Percentiles rank a stretch among this genome's conserved stretches.
These are phyloP conservation scores for Asterochloris sp. DNA, from an alignment of 139 green algal species.

Conservation along the genomic window DNA sequence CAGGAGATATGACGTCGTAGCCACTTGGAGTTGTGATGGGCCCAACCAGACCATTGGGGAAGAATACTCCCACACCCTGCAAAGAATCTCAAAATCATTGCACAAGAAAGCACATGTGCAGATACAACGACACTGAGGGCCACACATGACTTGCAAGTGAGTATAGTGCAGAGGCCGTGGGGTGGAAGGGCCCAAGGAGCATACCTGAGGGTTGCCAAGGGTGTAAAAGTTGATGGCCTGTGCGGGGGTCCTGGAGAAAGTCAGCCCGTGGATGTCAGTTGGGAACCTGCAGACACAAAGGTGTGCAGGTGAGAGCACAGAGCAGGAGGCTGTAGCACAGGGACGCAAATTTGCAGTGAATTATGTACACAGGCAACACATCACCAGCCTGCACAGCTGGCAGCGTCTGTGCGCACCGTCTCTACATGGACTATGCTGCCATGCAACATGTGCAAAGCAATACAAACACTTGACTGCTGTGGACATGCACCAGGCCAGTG, in stretches of 20 bases:
- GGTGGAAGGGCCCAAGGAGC: constrained; percentile 1
- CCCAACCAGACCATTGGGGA: constrained; percentile 31
- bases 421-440: too few species aligned
- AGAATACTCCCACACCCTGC: constrained; percentile 26
- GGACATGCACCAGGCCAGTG: too few species aligned
- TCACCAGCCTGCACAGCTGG: too few species aligned
- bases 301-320: not conserved
- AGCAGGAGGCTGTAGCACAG: not conserved
- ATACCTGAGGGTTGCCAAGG: constrained; percentile 16
- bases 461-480: too few species aligned
- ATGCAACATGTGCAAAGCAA: too few species aligned
- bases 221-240: constrained; percentile 41
- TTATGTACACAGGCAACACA: not conserved
- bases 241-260: constrained; percentile 32
- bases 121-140: too few species aligned
- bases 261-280: constrained; percentile 32
- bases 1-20: constrained; percentile 1
- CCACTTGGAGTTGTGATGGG: constrained; percentile 27
- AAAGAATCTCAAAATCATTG: too few species aligned
- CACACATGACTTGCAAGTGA: not conserved
- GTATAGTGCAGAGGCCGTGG: not conserved
- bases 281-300: constrained; percentile 9
- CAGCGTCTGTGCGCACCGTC: too few species aligned
- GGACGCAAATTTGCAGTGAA: not conserved
- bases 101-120: too few species aligned